Percentiles rank a stretch among this genome's conserved stretches.
These are phyloP conservation scores for Suillus bovinus DNA, from an alignment of 768 basidiomycete species.

Conservation along the genomic window DNA sequence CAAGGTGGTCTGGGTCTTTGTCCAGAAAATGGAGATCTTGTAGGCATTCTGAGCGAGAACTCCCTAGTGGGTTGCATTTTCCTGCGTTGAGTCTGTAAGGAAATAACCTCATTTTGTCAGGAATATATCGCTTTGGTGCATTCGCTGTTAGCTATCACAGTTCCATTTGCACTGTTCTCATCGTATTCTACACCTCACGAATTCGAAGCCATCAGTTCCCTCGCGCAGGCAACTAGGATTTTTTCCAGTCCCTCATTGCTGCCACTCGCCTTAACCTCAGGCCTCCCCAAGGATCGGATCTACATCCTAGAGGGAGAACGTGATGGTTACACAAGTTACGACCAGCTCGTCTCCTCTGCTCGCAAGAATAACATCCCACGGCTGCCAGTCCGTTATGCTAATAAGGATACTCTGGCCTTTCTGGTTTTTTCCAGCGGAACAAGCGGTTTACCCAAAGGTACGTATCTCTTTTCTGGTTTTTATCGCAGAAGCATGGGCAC, in stretches of 20 bases:
- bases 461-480: neutral
- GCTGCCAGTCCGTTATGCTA: neutral
- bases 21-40: neutral
- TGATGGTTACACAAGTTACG: neutral
- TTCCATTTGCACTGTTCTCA: neutral
- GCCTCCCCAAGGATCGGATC: neutral
- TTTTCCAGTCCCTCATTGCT: neutral
- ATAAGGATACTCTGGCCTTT: neutral
- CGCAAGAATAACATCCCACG: neutral
- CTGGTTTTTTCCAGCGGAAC: neutral
- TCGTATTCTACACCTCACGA: neutral
- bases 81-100: neutral
- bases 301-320: neutral
- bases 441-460: neutral
- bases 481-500: neutral
- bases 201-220: neutral
- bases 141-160: neutral
- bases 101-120: neutral
- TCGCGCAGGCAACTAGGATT: neutral
- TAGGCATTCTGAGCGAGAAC: neutral
- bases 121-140: neutral
- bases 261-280: neutral
- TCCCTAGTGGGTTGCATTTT: neutral
- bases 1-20: neutral
- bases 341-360: neutral